These are phyloP conservation scores for Penicillium maclennaniae DNA, from an alignment of 495 filamentous ascomycete species.

Conservation along the genomic window DNA sequence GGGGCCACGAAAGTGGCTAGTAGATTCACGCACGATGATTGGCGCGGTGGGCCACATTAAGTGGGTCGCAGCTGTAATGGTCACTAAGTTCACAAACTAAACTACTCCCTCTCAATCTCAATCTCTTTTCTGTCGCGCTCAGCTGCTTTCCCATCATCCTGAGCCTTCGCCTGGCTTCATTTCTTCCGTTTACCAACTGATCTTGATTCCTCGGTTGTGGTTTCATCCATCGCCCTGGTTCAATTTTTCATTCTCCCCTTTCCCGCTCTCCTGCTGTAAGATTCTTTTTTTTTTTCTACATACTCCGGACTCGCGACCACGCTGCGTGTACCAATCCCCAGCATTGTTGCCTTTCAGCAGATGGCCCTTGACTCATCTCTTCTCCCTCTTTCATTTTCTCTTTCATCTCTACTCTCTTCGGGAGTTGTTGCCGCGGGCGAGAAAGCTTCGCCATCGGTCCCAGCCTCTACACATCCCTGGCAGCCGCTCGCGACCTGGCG, in stretches of 20 bases:
- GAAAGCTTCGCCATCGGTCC: conserved; percentile 7
- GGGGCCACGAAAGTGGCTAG: conserved; percentile 8
- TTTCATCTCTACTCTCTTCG: conserved; percentile 1
- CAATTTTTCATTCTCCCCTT: conserved; percentile 3
- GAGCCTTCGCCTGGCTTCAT: conserved; percentile 7
- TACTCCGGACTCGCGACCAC: conserved; percentile 1
- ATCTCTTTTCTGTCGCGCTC: conserved; percentile 10
- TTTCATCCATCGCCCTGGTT: conserved; percentile 3
- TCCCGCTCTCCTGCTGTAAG: conserved; percentile 7
- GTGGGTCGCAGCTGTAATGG: conserved; percentile 18
- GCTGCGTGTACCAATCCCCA: background rate
- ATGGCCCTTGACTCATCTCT: background rate
- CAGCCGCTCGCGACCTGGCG: conserved; percentile 23
- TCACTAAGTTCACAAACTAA: conserved; percentile 28
- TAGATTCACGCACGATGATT: conserved; percentile 21
- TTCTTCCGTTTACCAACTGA: conserved; percentile 1
- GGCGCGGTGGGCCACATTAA: background rate
- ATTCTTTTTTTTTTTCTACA: conserved; percentile 21
- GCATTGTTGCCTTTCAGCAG: background rate
- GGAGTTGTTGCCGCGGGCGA: conserved; percentile 7
- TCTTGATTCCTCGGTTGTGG: background rate
- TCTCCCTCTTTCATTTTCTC: conserved; percentile 3
- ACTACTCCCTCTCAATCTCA: conserved; percentile 8
- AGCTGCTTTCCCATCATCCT: conserved; percentile 5
- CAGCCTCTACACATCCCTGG: conserved; percentile 38